phyloP scores from a whole-genome alignment of 495 filamentous ascomycete genomes.

The Penicillium paradoxum region DNA sequence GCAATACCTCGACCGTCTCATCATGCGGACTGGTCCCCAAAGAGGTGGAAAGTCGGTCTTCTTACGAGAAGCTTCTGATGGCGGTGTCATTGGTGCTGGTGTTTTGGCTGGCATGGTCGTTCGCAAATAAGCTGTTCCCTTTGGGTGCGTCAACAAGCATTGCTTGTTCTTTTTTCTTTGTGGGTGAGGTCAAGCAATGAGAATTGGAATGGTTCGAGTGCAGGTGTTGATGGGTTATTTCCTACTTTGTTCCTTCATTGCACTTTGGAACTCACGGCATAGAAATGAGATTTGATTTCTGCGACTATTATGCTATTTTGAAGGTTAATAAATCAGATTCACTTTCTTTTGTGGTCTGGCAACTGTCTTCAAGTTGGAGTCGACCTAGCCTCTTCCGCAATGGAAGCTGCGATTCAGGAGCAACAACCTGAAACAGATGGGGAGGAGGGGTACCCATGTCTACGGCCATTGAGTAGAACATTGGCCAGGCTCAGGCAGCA shows the following conservation, averaged over 20 bases:
- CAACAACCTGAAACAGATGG: too few species aligned
- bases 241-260: neutral
- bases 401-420: too few species aligned
- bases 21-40: constrained; percentile 51
- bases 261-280: constrained; percentile 4
- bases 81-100: constrained; percentile 71
- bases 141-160: neutral
- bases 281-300: constrained; percentile 14
- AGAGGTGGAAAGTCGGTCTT: constrained; percentile 56
- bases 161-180: constrained; percentile 2
- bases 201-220: constrained; percentile 4
- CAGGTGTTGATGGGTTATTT: constrained; percentile 1
- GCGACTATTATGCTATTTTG: neutral
- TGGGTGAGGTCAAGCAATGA: constrained; percentile 2
- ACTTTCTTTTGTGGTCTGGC: too few species aligned
- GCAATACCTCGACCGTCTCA: constrained; percentile 58
- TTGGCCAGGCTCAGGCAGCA: neutral
- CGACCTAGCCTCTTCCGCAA: too few species aligned
- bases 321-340: too few species aligned
- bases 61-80: constrained; percentile 65
- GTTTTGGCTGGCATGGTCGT: constrained; percentile 61
- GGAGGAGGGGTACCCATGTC: too few species aligned
- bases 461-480: too few species aligned
- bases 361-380: too few species aligned
- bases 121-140: constrained; percentile 17